Base-by-base conservation (phyloP, 2,329 filamentous ascomycete genomes). In the Ascosphaera apis region DNA sequence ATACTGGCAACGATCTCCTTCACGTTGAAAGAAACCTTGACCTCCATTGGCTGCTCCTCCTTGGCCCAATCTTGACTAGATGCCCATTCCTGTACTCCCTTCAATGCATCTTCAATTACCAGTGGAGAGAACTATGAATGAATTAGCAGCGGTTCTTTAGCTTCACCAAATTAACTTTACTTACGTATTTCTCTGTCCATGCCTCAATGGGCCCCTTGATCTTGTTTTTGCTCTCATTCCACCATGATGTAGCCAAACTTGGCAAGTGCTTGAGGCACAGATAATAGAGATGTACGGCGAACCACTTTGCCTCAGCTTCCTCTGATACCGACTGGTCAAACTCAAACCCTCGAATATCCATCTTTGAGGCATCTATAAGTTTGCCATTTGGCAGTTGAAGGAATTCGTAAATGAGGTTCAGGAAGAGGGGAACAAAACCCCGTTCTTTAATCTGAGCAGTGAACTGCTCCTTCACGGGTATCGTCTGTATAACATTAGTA, bases 171-270 rank as follows among this genome's bases (percentile, higher is more conserved):
- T 31, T 35, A 15, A 13, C 3, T 32, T 81, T 66, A 3, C 82
- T 83, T 50, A 92, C 80, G 52, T 72, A 77, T 57, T 74, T 84
- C 38, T 79, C 69, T 2, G 84, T 91, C 82, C 86, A 98, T 1
- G 63, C 58, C 51, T 88, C 78, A 15, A 93, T 73, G 0, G 80
- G 72, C 19, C 73, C 75, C 12, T 81, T 91, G 52, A 88, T 76
- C 39, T 70, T 65, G 13, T 75, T 83, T 38, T 73, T 73, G 50
- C 81, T 78, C 41, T 78, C 72, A 7, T 86, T 69, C 59, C 76
- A 91, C 82, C 88, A 95, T 1, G 64, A 57, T 48, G 83, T 84
- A 40, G 83, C 82, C 3, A 88, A 62, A 2, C 73, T 75, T 0
- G 83, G 82, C 0, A 79, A 63, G 48, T 82, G 75, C 47, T 72